Percentiles rank a stretch among this genome's conserved stretches.
These are phyloP conservation scores for Komagataella populi DNA, from an alignment of 805 yeast genomes.

Conservation along the genomic window DNA sequence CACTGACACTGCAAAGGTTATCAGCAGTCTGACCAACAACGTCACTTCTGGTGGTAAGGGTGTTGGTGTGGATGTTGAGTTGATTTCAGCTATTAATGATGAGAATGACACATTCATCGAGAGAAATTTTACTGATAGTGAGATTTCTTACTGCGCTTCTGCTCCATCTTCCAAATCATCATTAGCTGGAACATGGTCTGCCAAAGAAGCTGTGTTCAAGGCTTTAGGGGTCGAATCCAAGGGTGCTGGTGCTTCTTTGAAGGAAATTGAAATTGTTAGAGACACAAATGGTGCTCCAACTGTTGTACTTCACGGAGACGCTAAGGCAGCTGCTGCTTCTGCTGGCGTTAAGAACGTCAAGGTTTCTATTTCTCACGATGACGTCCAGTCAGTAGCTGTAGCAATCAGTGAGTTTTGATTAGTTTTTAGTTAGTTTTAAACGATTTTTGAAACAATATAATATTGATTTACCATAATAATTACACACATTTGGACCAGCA, in stretches of 20 bases:
- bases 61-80: conserved; percentile 97
- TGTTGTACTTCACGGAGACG: conserved; percentile 67
- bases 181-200: conserved; percentile 97
- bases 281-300: conserved; percentile 68
- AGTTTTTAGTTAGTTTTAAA: not conserved
- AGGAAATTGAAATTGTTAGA: conserved; percentile 79
- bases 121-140: conserved; percentile 79
- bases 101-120: conserved; percentile 85
- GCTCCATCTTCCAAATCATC: conserved; percentile 80
- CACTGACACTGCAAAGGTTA: conserved; percentile 49
- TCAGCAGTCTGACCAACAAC: conserved; percentile 37
- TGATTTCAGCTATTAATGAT: conserved; percentile 65
- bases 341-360: conserved; percentile 61
- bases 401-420: conserved; percentile 54
- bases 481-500: not conserved
- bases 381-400: conserved; percentile 94
- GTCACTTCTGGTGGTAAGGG: conserved; percentile 35
- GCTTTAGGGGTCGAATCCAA: conserved; percentile 77
- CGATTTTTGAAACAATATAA: not conserved
- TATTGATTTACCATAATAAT: not conserved
- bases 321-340: conserved; percentile 55
- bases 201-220: conserved; percentile 98
- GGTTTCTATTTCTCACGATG: conserved; percentile 93
- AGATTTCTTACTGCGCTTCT: conserved; percentile 61
- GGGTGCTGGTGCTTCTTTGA: conserved; percentile 93